Evolutionary conservation across 805 yeast species (phyloP).

Genomic region (Kodamaea fukazawae): DNA sequence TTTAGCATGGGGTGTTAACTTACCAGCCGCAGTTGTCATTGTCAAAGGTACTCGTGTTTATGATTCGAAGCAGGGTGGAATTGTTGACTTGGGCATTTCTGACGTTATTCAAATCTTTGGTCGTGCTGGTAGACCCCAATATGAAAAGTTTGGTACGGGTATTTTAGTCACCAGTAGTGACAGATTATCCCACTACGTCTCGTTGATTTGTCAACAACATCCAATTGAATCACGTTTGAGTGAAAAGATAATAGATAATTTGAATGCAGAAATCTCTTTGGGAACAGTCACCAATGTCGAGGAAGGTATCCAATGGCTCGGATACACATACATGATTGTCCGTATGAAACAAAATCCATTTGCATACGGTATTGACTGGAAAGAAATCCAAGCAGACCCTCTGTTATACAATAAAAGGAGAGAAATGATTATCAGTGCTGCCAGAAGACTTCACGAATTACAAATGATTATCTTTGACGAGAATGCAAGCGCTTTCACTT

Average conservation of each 20-base stretch:
- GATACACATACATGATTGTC: slow-evolving; percentile 91
- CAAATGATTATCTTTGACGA: slow-evolving; percentile 96
- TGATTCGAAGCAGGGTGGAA: slow-evolving; percentile 93
- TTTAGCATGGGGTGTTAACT: slow-evolving; percentile 98
- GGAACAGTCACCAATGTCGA: slow-evolving; percentile 94
- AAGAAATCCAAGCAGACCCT: slow-evolving; percentile 80
- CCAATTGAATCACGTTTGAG: slow-evolving; percentile 88
- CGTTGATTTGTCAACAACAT: slow-evolving; percentile 87
- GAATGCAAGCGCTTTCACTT: slow-evolving; percentile 66
- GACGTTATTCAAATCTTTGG: slow-evolving; percentile 98
- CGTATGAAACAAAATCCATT: slow-evolving; percentile 94
- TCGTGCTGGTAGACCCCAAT: slow-evolving; percentile 99
- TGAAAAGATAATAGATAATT: slow-evolving; percentile 79
- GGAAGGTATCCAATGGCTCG: slow-evolving; percentile 97
- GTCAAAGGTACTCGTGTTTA: slow-evolving; percentile 96
- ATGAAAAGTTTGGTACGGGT: slow-evolving; percentile 89
- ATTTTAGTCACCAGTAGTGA: slow-evolving; percentile 82
- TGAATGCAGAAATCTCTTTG: slow-evolving; percentile 93
- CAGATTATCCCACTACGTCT: slow-evolving; percentile 80
- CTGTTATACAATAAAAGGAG: slow-evolving; percentile 69
- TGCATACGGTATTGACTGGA: slow-evolving; percentile 88
- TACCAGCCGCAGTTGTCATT: slow-evolving; percentile 97
- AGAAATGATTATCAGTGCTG: slow-evolving; percentile 74
- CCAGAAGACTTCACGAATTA: slow-evolving; percentile 73
- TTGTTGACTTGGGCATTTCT: slow-evolving; percentile 87